Conservation (phyloP, 805 yeast genomes). For the Diddensiella santjacobensis region DNA sequence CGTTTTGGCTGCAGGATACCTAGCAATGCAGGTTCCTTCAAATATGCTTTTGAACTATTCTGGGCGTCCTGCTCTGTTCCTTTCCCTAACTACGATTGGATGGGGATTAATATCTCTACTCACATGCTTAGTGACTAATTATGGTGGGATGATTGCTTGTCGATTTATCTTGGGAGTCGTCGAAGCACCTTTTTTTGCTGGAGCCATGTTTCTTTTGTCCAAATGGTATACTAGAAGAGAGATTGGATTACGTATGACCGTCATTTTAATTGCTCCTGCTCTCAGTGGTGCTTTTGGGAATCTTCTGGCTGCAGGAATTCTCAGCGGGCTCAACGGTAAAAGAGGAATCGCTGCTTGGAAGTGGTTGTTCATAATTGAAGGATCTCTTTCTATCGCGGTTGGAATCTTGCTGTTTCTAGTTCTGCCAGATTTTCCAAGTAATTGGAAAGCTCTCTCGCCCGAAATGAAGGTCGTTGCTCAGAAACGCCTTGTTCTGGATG, state of each 20-base stretch:
- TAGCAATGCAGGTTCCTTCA: conserved; percentile 23
- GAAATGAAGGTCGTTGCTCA: conserved; percentile 26
- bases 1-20: conserved; percentile 35
- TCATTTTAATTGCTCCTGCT: conserved; percentile 44
- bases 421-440: conserved; percentile 45
- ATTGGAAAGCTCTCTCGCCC: conserved; percentile 37
- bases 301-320: conserved; percentile 45
- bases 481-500: conserved; percentile 21
- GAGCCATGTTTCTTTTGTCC: conserved; percentile 34
- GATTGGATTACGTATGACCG: conserved; percentile 36
- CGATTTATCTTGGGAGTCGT: conserved; percentile 37
- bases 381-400: conserved; percentile 35
- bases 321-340: conserved; percentile 36
- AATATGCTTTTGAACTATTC: conserved; percentile 22
- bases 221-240: conserved; percentile 39
- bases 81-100: conserved; percentile 17
- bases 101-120: conserved; percentile 36
- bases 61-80: conserved; percentile 17
- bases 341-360: conserved; percentile 44
- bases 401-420: conserved; percentile 37
- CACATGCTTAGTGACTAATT: conserved; percentile 30
- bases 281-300: conserved; percentile 51
- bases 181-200: conserved; percentile 41
- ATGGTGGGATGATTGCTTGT: conserved; percentile 38
- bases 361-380: conserved; percentile 50